phyloP scores from a whole-genome alignment of 345 rosid genomes.

The Lumnitzera littorea region DNA sequence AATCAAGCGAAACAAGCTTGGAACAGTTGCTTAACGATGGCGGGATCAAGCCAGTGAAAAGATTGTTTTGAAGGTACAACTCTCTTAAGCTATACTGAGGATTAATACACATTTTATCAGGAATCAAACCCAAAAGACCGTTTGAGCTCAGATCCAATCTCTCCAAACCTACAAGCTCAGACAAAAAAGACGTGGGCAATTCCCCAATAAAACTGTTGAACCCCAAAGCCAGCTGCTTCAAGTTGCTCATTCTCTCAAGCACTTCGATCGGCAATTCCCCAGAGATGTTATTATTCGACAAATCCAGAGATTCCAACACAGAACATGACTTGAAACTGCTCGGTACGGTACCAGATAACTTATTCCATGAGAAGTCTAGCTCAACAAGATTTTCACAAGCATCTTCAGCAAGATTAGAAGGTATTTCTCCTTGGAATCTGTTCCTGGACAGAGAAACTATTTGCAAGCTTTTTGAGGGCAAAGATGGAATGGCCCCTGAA shows the following conservation, averaged over 20 bases:
- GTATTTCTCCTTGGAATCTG: conserved; percentile 52
- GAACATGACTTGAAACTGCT: conserved; percentile 38
- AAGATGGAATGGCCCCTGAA: conserved; percentile 45
- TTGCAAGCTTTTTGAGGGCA: conserved; percentile 38
- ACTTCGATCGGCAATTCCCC: conserved; percentile 61
- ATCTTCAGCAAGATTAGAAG: conserved; percentile 43
- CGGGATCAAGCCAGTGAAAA: conserved; percentile 61
- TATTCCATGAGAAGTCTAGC: conserved; percentile 69
- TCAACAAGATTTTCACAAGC: conserved; percentile 48
- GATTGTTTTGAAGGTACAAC: conserved; percentile 58
- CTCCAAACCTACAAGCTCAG: conserved; percentile 50
- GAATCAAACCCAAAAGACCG: conserved; percentile 52
- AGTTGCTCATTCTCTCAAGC: conserved; percentile 45
- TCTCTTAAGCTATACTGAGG: conserved; percentile 40
- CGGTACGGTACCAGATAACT: conserved; percentile 61
- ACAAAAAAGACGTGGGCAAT: conserved; percentile 48
- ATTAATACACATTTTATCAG: conserved; percentile 49
- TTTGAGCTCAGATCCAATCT: conserved; percentile 87
- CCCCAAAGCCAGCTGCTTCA: conserved; percentile 45
- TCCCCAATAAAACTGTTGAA: conserved; percentile 77
- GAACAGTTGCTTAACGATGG: conserved; percentile 64
- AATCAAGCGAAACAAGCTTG: conserved; percentile 61
- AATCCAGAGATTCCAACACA: conserved; percentile 51
- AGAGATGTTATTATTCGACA: conserved; percentile 61
- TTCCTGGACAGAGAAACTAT: conserved; percentile 55